Conservation (phyloP, 768 basidiomycete species). For the Tylopilus rubrobrunneus region DNA sequence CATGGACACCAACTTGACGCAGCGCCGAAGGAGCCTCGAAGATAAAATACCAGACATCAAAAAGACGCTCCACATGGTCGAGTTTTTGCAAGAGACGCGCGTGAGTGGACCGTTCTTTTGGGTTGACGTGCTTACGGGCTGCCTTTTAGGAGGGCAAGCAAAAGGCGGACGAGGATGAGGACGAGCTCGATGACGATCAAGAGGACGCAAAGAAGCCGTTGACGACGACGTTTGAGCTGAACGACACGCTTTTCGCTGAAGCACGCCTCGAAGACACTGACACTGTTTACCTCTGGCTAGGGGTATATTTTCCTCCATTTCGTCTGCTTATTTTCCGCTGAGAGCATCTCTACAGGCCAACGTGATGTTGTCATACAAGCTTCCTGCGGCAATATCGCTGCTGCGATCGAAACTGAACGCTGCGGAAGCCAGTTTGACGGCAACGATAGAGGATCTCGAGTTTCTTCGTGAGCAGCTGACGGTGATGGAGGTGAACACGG, state of each 20-base stretch:
- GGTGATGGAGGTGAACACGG: slow-evolving; percentile 94
- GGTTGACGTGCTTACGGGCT: not conserved
- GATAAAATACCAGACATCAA: slow-evolving; percentile 96
- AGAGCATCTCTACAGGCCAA: slow-evolving; percentile 65
- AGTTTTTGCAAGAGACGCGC: slow-evolving; percentile 68
- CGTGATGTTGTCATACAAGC: slow-evolving; percentile 93
- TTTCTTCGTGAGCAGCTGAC: slow-evolving; percentile 94
- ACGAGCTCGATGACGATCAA: slow-evolving; percentile 54
- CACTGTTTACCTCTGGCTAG: slow-evolving; percentile 92
- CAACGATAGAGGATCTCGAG: slow-evolving; percentile 84
- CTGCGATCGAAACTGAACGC: slow-evolving; percentile 69
- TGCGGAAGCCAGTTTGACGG: slow-evolving; percentile 62
- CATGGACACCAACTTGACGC: slow-evolving; percentile 86
- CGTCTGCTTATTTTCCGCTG: not conserved
- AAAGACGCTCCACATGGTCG: slow-evolving; percentile 89
- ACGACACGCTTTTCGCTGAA: slow-evolving; percentile 92
- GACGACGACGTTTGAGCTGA: slow-evolving; percentile 89
- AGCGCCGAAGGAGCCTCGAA: slow-evolving; percentile 74
- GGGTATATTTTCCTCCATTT: slow-evolving; percentile 51
- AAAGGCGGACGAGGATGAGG: slow-evolving; percentile 31
- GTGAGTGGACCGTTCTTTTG: slow-evolving; percentile 37
- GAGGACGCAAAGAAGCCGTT: slow-evolving; percentile 45
- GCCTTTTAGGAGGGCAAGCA: slow-evolving; percentile 55
- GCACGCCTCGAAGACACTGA: slow-evolving; percentile 85
- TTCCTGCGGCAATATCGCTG: slow-evolving; percentile 71